phyloP scores from a whole-genome alignment of 148 eudicot genomes.

The Spergularia marina region DNA sequence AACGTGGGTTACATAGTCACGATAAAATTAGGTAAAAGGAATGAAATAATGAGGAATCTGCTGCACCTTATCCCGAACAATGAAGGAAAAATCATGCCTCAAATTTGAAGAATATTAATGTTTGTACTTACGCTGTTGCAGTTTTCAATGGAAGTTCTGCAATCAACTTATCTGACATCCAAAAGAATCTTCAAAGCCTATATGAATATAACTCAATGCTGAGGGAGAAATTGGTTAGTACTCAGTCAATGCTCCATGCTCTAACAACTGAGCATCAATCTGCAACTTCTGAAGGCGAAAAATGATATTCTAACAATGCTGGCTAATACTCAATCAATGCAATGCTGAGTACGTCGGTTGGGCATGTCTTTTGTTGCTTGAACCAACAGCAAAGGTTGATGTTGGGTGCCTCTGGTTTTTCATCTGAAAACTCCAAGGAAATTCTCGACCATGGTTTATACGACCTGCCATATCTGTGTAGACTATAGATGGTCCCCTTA shows the following conservation, averaged over 20 bases:
- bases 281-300: conserved; percentile 9
- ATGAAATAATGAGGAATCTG: background rate
- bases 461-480: too few species aligned
- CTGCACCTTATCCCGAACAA: background rate
- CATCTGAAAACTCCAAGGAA: background rate
- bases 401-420: background rate
- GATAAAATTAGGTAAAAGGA: too few species aligned
- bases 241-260: conserved; percentile 51
- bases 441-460: background rate
- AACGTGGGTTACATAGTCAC: too few species aligned
- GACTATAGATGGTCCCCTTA: too few species aligned
- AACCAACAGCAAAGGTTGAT: background rate
- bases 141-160: conserved; percentile 18
- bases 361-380: too few species aligned
- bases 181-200: conserved; percentile 48
- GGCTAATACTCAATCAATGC: too few species aligned
- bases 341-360: too few species aligned
- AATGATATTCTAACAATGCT: background rate
- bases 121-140: conserved; percentile 19
- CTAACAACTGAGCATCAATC: conserved; percentile 31
- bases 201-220: conserved; percentile 62
- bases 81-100: background rate
- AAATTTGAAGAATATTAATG: background rate
- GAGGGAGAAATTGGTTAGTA: conserved; percentile 49
- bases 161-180: conserved; percentile 40